Base-by-base conservation (phyloP, 768 basidiomycete genomes). In the Kwoniella dendrophila region DNA sequence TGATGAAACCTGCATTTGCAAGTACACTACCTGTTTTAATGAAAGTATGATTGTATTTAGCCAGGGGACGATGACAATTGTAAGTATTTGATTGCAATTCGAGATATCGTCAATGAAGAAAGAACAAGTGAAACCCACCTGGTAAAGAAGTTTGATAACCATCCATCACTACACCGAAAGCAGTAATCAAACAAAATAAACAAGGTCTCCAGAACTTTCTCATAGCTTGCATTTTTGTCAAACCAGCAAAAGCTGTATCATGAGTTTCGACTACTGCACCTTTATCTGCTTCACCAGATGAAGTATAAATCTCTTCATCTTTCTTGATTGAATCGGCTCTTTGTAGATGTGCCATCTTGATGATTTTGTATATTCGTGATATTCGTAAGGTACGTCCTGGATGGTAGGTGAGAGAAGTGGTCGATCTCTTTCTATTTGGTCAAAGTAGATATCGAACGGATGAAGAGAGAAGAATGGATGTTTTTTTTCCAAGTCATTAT, bases 1-100 rank as follows among this genome's bases (percentile, higher is more conserved):
- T 50, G 26, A 64, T 64, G 29, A 64, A 64, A 8, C 63, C 63
- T 0, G 36, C 33, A 48, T 53, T 64, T 8, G 63, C 57, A 14
- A 64, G 40, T 32, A 64, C 49, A 20, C 49, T 47, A 4, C 63
- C 57, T 41, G 34, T 59, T n/a, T n/a, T n/a, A n/a, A n/a, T n/a
- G n/a, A n/a, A n/a, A n/a, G n/a, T n/a, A n/a, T n/a, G n/a, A n/a
- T n/a, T n/a, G n/a, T n/a, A n/a, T n/a, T n/a, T n/a, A n/a, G n/a
- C n/a, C n/a, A n/a, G n/a, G n/a, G n/a, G n/a, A n/a, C 6, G 40
- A 43, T 0, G 14, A 32, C 50, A 51, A 53, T n/a, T 14, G 12
- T 3, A 12, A 27, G 3, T 29, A 30, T 20, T 22, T 20, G 14
- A 4, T 20, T 27, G 26, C 48, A 30, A 16, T 14, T 40, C 3